Evolutionary conservation across 2,329 filamentous ascomycete species (phyloP).

Genomic region (Penicillium sp.): DNA sequence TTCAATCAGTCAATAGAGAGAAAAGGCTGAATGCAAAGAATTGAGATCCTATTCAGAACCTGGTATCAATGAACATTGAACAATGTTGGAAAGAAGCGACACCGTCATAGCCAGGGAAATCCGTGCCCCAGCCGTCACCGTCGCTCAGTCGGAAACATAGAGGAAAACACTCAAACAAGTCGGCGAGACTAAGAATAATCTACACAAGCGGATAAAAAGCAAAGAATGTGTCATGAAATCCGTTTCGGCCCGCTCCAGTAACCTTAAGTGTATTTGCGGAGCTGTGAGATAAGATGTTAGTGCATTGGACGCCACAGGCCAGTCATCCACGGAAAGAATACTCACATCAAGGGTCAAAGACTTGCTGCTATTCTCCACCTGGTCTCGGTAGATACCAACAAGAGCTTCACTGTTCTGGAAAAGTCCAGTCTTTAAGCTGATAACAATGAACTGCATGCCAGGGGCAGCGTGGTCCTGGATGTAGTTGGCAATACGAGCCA

Average conservation of each 20-base stretch:
- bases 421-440: slow-evolving; percentile 89
- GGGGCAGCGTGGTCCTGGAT: slow-evolving; percentile 91
- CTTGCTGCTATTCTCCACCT: slow-evolving; percentile 88
- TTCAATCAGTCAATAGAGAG: no score
- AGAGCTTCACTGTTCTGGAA: slow-evolving; percentile 97
- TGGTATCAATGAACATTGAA: slow-evolving; percentile 19
- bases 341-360: slow-evolving; percentile 95
- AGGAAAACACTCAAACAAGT: slow-evolving; percentile 2
- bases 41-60: not conserved
- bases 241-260: slow-evolving; percentile 6
- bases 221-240: slow-evolving; percentile 18
- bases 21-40: no score
- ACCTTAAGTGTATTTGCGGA: slow-evolving; percentile 38
- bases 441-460: slow-evolving; percentile 99
- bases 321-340: slow-evolving; percentile 20
- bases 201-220: slow-evolving; percentile 22
- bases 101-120: not conserved
- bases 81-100: slow-evolving; percentile 9
- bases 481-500: slow-evolving; percentile 94
- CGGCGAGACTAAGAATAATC: slow-evolving; percentile 18
- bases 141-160: not conserved
- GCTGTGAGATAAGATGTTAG: slow-evolving; percentile 22
- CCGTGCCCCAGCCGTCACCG: not conserved
- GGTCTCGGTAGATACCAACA: slow-evolving; percentile 93
- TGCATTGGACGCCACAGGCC: slow-evolving; percentile 3